Evolutionary conservation across 2,329 filamentous ascomycete genomes (phyloP).

Genomic region (Fusarium annulatum): DNA sequence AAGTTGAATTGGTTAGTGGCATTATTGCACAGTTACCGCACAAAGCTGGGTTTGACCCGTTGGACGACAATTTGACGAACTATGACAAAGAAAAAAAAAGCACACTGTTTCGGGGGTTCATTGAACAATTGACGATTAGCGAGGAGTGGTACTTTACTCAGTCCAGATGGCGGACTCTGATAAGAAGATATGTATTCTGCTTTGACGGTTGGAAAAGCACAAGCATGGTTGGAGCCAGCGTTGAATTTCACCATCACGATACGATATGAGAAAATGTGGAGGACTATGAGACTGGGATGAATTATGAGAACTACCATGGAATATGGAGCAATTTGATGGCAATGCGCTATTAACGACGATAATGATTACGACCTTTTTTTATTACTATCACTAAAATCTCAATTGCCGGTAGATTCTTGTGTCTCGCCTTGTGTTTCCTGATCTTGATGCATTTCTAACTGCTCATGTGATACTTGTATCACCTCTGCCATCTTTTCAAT

Average conservation of each 20-base stretch:
- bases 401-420: background rate
- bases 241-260: slow-evolving; percentile 33
- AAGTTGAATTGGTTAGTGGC: slow-evolving; percentile 10
- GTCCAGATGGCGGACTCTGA: background rate
- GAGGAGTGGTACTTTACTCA: slow-evolving; percentile 1
- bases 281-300: slow-evolving; percentile 29
- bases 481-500: background rate
- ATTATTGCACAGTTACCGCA: slow-evolving; percentile 7
- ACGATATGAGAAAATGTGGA: slow-evolving; percentile 23
- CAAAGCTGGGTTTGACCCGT: background rate
- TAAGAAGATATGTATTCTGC: slow-evolving; percentile 7
- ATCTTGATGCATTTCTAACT: background rate
- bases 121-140: slow-evolving; percentile 21
- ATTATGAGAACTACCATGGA: slow-evolving; percentile 32
- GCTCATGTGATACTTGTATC: slow-evolving; percentile 3
- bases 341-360: slow-evolving; percentile 42
- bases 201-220: slow-evolving; percentile 22
- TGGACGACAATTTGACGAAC: slow-evolving; percentile 30
- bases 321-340: slow-evolving; percentile 38
- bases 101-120: slow-evolving; percentile 1
- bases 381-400: background rate
- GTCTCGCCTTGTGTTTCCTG: background rate
- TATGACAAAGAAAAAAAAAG: slow-evolving; percentile 35
- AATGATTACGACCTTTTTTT: slow-evolving; percentile 43
- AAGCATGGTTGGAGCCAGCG: slow-evolving; percentile 39